A percentile compares a stretch with the other conserved stretches of the same genome.
Conservation (phyloP, 2,329 filamentous ascomycete species). For the Aphanoascus verrucosus region DNA sequence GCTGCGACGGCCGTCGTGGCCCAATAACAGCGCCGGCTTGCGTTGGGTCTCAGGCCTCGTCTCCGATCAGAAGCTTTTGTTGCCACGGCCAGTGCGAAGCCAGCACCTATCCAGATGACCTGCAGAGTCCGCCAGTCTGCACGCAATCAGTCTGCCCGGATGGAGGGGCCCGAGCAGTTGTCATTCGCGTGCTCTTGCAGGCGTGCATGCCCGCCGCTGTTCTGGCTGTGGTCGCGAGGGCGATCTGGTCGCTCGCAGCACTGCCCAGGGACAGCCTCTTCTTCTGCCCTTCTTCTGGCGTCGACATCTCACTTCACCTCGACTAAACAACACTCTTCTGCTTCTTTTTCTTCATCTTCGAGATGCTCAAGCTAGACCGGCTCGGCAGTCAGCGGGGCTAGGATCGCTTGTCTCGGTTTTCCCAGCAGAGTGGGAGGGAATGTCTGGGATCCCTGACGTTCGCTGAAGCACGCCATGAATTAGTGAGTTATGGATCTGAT, state of each 20-base stretch:
- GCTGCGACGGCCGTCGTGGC: conserved; percentile 3
- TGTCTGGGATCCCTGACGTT: conserved; percentile 8
- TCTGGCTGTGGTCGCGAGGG: too few relatives aligned
- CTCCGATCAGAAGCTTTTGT: not conserved
- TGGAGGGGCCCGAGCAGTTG: conserved; percentile 4
- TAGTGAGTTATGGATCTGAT: conserved; percentile 8
- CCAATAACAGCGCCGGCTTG: conserved; percentile 5
- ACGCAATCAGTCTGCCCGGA: too few relatives aligned
- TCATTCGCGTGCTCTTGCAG: not conserved
- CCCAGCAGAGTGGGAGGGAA: not conserved
- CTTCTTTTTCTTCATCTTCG: not conserved
- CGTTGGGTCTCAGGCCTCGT: not conserved
- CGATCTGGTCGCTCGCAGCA: too few relatives aligned
- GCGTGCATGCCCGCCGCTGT: too few relatives aligned
- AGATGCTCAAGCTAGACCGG: not conserved
- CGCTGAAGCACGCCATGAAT: conserved; percentile 2
- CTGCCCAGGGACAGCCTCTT: not conserved
- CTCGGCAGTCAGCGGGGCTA: conserved; percentile 5
- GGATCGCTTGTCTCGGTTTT: not conserved
- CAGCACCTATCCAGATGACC: not conserved
- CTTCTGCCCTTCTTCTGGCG: not conserved
- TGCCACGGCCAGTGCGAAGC: conserved; percentile 1
- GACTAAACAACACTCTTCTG: not conserved
- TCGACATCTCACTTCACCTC: not conserved
- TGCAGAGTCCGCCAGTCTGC: not conserved